Evolutionary conservation across 2,329 filamentous ascomycete species (phyloP), one percentile per base, ranked within the genome.

Genomic region (Shiraia bambusicola): DNA sequence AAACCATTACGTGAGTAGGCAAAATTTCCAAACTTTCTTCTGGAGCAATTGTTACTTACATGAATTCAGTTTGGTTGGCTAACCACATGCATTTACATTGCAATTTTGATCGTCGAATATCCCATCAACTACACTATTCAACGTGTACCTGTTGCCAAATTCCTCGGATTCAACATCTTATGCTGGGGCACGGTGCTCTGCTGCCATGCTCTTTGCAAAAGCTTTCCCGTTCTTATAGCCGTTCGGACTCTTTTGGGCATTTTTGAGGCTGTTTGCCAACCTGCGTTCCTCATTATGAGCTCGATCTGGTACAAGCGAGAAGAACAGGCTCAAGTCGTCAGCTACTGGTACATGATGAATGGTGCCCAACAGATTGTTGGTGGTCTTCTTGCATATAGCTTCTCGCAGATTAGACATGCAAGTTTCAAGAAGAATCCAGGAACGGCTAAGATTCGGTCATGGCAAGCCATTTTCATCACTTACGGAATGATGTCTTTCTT

Each of bases 331-430:
- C 65, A 77, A 0, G 78, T 80, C 4, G 82, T 87, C 3, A 84
- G 82, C 0, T 86, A 82, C 64, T 88, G 84, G 84, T 81, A 74
- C 47, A 86, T 86, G 80, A 88, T 87, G 83, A 88, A 88, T 59
- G 84, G 85, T 2, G 76, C 75, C 1, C 84, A 88, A 59, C 84
- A 87, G 58, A 83, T 88, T 36, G 82, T 87, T 6, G 84, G 84
- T 24, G 85, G 85, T 5, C 75, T 88, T 0, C 72, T 88, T 0
- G 84, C 84, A 0, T 81, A 80, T 43, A 39, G 45, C 45, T 70
- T 74, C 56, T 47, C 59, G 10, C 46, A 50, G 6, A 61, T 61
- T 37, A 48, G 47, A 15, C 56, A 59, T 22, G 43, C 47, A 7
- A 54, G 49, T 17, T 48, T 30, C 32, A 36, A 28, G 7, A 13